phyloP scores from a whole-genome alignment of 75 land plant species.

The Selaginella tamariscina region DNA sequence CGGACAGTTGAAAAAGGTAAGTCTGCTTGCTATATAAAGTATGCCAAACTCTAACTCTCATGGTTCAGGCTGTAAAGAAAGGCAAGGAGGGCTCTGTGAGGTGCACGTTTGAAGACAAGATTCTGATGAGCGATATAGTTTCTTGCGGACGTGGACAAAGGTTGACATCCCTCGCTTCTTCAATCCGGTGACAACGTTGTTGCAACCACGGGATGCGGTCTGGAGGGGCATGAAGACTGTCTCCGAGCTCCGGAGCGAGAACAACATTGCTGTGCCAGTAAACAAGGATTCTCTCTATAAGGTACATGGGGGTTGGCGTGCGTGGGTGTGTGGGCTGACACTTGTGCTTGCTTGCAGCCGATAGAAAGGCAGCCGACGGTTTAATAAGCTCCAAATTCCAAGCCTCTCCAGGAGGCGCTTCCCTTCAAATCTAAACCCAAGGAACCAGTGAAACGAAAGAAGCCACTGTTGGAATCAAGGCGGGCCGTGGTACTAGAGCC shows the following conservation, averaged over 20 bases:
- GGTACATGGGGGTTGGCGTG: conserved; percentile 28
- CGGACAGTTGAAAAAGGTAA: conserved; percentile 97
- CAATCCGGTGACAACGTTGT: conserved; percentile 73
- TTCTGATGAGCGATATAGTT: conserved; percentile 92
- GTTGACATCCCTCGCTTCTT: conserved; percentile 76
- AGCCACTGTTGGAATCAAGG: conserved; percentile 38
- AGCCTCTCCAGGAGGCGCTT: conserved; percentile 55
- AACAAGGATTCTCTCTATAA: conserved; percentile 83
- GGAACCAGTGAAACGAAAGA: conserved; percentile 30
- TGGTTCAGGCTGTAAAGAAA: conserved; percentile 56
- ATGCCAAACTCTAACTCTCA: no score
- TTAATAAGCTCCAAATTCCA: conserved; percentile 77
- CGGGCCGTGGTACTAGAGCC: conserved; percentile 92
- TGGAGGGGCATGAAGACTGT: conserved; percentile 99
- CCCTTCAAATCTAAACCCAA: conserved; percentile 95
- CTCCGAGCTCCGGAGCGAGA: conserved; percentile 63
- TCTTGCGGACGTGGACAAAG: conserved; percentile 76
- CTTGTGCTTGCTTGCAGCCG: conserved; percentile 33
- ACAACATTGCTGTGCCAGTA: conserved; percentile 55
- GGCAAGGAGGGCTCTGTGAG: conserved; percentile 90
- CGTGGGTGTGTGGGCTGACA: background rate
- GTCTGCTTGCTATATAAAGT: no score
- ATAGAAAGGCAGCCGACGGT: conserved; percentile 71
- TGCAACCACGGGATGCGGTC: conserved; percentile 56
- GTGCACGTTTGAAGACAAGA: conserved; percentile 96